Evolutionary conservation across 148 eudicot genomes (phyloP).

Genomic region (Vaccinium darrowii): DNA sequence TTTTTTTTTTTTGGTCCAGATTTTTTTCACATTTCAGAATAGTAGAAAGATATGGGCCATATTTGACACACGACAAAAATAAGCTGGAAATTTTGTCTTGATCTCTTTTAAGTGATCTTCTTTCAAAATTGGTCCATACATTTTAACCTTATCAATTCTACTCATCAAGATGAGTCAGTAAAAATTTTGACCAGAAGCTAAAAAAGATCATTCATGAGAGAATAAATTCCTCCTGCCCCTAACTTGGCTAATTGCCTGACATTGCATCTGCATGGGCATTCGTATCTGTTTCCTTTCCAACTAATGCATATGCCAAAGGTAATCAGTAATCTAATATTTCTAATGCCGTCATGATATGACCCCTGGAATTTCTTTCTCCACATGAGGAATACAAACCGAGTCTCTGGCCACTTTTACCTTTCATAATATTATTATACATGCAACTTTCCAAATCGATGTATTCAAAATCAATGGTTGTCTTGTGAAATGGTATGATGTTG

Average conservation of each 20-base stretch:
- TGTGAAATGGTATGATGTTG: not conserved
- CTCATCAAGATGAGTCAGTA: not conserved
- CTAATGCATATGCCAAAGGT: not conserved
- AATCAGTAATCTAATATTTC: not conserved
- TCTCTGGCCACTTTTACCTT: not conserved
- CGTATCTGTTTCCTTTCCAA: not conserved
- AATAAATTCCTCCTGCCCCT: not conserved
- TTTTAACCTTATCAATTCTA: not conserved
- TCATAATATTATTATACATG: not conserved
- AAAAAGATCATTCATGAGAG: not conserved
- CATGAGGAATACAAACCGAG: not conserved
- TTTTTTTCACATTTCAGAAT: not conserved
- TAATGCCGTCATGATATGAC: not conserved
- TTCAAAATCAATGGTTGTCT: not conserved
- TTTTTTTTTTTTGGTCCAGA: not conserved
- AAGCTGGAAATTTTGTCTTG: not conserved
- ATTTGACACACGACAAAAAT: not conserved
- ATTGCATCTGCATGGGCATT: not conserved
- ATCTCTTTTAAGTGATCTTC: not conserved
- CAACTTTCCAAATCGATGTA: not conserved
- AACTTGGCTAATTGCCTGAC: not conserved
- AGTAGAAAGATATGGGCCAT: not conserved
- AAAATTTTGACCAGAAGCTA: not conserved
- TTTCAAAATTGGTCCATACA: not conserved
- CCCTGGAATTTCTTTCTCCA: not conserved